phyloP scores from a whole-genome alignment of 345 rosid species.

The Lumnitzera racemosa region DNA sequence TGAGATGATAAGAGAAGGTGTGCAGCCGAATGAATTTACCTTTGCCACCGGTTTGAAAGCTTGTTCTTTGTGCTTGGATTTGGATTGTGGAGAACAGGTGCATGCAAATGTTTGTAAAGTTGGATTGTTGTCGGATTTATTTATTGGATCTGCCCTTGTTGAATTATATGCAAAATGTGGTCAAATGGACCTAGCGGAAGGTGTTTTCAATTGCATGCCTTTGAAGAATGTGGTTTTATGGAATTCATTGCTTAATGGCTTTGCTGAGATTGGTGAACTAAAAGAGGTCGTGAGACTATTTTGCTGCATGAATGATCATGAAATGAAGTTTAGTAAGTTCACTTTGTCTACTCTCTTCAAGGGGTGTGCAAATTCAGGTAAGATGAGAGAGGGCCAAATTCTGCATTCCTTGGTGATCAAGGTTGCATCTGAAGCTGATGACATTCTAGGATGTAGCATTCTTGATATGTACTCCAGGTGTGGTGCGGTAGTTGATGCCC shows the following conservation, averaged over 20 bases:
- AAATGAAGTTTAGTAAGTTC: conserved; percentile 23
- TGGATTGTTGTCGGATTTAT: conserved; percentile 25
- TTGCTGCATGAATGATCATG: conserved; percentile 23
- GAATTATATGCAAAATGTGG: conserved; percentile 39
- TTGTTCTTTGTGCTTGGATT: conserved; percentile 25
- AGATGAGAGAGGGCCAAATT: conserved; percentile 25
- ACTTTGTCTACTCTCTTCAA: conserved; percentile 33
- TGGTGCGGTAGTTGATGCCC: conserved; percentile 25
- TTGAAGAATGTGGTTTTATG: conserved; percentile 32
- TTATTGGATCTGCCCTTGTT: conserved; percentile 40
- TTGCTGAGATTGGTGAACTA: conserved; percentile 23
- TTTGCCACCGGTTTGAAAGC: conserved; percentile 33
- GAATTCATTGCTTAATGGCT: conserved; percentile 41
- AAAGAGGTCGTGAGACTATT: conserved; percentile 26
- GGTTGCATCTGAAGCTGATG: conserved; percentile 28
- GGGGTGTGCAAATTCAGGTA: conserved; percentile 22
- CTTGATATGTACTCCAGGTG: conserved; percentile 46
- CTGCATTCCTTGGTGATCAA: conserved; percentile 34
- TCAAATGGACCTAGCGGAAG: conserved; percentile 28
- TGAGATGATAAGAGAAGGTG: conserved; percentile 26
- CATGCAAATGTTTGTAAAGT: conserved; percentile 33
- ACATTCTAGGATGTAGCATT: conserved; percentile 31
- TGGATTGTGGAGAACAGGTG: conserved; percentile 29
- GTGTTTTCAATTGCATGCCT: conserved; percentile 25
- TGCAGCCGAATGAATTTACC: conserved; percentile 29